These are phyloP conservation scores for Knoxia roxburghii DNA, from an alignment of 257 asterid species.

Conservation along the genomic window DNA sequence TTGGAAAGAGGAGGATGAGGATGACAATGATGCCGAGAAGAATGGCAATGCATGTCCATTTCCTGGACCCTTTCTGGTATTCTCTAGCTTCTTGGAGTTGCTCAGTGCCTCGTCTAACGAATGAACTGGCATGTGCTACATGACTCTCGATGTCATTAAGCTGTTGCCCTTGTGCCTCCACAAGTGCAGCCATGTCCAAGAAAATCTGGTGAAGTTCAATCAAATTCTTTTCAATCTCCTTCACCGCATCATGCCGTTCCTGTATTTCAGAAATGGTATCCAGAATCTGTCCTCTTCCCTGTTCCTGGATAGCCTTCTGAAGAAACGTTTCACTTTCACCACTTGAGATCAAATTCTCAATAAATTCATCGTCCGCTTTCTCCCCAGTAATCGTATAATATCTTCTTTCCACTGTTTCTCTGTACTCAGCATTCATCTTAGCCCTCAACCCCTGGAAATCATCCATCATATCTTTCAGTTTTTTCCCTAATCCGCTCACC, in stretches of 20 bases:
- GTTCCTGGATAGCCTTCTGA: slow-evolving; percentile 45
- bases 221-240: slow-evolving; percentile 40
- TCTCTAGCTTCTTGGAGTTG: slow-evolving; percentile 35
- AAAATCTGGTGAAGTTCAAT: slow-evolving; percentile 38
- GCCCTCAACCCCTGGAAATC: slow-evolving; percentile 34
- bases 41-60: slow-evolving; percentile 33
- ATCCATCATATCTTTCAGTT: slow-evolving; percentile 37
- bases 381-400: slow-evolving; percentile 41
- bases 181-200: slow-evolving; percentile 44
- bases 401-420: slow-evolving; percentile 39
- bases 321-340: slow-evolving; percentile 43
- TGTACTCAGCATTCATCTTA: slow-evolving; percentile 36
- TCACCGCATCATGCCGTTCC: slow-evolving; percentile 42
- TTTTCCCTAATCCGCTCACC: slow-evolving; percentile 42
- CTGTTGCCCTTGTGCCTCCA: slow-evolving; percentile 44
- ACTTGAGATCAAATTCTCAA: slow-evolving; percentile 39
- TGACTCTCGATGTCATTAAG: slow-evolving; percentile 39
- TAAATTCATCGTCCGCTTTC: slow-evolving; percentile 27
- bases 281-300: slow-evolving; percentile 40
- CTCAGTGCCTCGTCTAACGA: slow-evolving; percentile 34
- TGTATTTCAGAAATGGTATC: slow-evolving; percentile 43
- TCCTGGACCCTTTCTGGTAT: slow-evolving; percentile 31
- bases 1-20: slow-evolving; percentile 27
- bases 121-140: slow-evolving; percentile 40
- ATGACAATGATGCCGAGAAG: slow-evolving; percentile 21